Evolutionary conservation across 768 basidiomycete genomes (phyloP).

Genomic region (Kwoniella newhampshirensis): DNA sequence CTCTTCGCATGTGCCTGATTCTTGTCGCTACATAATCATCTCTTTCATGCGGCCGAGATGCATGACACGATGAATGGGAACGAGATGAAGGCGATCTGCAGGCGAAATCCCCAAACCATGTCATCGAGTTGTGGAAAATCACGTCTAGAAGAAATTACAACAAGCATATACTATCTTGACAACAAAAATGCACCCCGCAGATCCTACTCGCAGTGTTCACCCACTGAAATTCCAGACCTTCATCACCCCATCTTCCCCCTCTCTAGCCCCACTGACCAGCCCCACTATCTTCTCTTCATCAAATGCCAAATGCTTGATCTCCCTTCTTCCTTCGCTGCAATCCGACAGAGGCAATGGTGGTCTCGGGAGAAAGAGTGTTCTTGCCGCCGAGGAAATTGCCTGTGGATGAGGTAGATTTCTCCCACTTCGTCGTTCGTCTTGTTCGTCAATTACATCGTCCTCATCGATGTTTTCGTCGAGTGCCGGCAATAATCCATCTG

Average conservation of each 20-base stretch:
- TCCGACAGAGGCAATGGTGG: constrained; percentile 16
- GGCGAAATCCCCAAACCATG: no score
- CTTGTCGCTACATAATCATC: no score
- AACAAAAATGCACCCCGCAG: no score
- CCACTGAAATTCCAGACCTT: constrained; percentile 44
- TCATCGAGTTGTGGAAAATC: no score
- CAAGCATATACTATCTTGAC: no score
- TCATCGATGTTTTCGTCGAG: constrained; percentile 3
- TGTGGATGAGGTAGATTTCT: constrained; percentile 41
- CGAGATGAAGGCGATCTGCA: no score
- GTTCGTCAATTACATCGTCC: background rate
- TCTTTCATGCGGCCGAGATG: no score
- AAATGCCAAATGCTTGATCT: constrained; percentile 44
- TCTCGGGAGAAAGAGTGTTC: constrained; percentile 38
- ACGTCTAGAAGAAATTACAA: no score
- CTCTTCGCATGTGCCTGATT: no score
- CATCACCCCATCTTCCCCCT: constrained; percentile 30
- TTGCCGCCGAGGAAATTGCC: constrained; percentile 47
- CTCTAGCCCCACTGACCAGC: constrained; percentile 23
- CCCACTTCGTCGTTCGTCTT: background rate
- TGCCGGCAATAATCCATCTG: background rate
- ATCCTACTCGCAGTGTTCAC: background rate
- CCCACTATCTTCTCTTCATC: constrained; percentile 54
- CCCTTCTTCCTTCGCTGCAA: constrained; percentile 7
- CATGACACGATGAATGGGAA: no score